phyloP scores from a whole-genome alignment of 495 filamentous ascomycete genomes.

The Evansstolkia leycettana region DNA sequence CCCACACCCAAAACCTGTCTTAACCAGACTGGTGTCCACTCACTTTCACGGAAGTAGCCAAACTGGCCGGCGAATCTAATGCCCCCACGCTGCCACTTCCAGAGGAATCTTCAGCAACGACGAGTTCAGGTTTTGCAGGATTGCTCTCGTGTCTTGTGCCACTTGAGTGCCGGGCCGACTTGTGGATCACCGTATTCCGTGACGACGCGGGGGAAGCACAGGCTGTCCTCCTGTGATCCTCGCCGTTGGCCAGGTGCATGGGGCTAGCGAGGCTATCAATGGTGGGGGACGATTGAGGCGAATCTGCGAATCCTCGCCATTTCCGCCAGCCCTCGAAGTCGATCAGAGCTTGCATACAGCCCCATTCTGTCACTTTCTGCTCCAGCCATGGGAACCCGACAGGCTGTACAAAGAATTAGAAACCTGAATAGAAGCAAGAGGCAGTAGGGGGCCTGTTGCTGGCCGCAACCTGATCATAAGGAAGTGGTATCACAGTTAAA shows the following conservation, averaged over 20 bases:
- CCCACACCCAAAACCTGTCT: too few relatives aligned
- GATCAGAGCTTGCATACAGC: slow-evolving; percentile 97
- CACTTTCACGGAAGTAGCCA: not conserved
- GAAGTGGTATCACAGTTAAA: not conserved
- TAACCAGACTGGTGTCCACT: too few relatives aligned
- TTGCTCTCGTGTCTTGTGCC: not conserved
- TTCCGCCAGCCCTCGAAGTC: slow-evolving; percentile 97
- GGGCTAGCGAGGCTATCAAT: slow-evolving; percentile 17
- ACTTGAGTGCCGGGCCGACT: not conserved
- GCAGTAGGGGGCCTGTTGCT: too few relatives aligned
- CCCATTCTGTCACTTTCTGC: slow-evolving; percentile 97
- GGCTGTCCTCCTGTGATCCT: not conserved
- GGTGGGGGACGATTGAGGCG: slow-evolving; percentile 11
- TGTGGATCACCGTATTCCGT: not conserved
- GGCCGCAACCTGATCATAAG: too few relatives aligned
- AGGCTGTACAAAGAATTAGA: slow-evolving; percentile 41
- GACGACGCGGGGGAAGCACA: not conserved
- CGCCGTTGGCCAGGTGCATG: slow-evolving; percentile 16
- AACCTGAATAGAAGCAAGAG: not conserved
- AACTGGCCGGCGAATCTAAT: slow-evolving; percentile 16
- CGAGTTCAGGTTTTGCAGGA: not conserved
- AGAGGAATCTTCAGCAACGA: slow-evolving; percentile 14
- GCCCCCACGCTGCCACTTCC: slow-evolving; percentile 23
- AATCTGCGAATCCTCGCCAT: slow-evolving; percentile 72
- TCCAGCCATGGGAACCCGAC: slow-evolving; percentile 97